Evolutionary conservation across 2,329 filamentous ascomycete species (phyloP).

Genomic region (Aspergillus thermomutatus): DNA sequence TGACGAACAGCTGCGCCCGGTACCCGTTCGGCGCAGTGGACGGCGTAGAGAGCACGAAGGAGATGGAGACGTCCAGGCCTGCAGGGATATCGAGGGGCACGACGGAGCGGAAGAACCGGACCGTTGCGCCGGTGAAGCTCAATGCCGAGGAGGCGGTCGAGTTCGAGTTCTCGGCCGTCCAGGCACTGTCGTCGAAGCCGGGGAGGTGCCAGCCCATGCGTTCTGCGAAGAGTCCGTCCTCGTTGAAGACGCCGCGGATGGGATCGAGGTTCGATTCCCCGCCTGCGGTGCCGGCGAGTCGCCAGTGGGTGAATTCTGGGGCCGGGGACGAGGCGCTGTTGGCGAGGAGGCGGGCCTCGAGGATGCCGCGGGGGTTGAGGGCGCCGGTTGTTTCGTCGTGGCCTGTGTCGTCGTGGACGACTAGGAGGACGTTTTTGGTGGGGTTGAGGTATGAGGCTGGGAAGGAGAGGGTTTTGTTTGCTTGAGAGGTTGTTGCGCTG

Average conservation of each 20-base stretch:
- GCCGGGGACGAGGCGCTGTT: constrained; percentile 23
- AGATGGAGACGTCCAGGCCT: constrained; percentile 55
- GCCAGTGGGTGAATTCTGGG: constrained; percentile 54
- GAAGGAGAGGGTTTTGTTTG: constrained; percentile 46
- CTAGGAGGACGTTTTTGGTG: constrained; percentile 55
- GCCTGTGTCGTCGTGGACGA: constrained; percentile 55
- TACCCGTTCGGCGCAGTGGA: constrained; percentile 38
- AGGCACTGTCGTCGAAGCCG: constrained; percentile 49
- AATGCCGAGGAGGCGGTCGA: constrained; percentile 24
- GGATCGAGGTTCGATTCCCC: constrained; percentile 53
- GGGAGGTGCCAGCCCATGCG: constrained; percentile 59
- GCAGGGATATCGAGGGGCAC: constrained; percentile 51
- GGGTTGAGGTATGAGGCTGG: constrained; percentile 45
- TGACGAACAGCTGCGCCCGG: constrained; percentile 59
- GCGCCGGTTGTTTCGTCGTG: constrained; percentile 29
- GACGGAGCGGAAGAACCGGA: constrained; percentile 55
- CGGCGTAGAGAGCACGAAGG: constrained; percentile 51
- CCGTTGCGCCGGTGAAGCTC: constrained; percentile 49
- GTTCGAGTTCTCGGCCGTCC: constrained; percentile 30
- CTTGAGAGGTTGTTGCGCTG: constrained; percentile 15
- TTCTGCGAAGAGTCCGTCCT: constrained; percentile 58
- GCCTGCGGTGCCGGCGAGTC: constrained; percentile 56
- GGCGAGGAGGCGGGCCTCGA: constrained; percentile 49
- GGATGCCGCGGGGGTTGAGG: constrained; percentile 29
- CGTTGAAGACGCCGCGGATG: constrained; percentile 54